phyloP scores from a whole-genome alignment of 2,329 filamentous ascomycete genomes.

The Lecanicillium sp. region DNA sequence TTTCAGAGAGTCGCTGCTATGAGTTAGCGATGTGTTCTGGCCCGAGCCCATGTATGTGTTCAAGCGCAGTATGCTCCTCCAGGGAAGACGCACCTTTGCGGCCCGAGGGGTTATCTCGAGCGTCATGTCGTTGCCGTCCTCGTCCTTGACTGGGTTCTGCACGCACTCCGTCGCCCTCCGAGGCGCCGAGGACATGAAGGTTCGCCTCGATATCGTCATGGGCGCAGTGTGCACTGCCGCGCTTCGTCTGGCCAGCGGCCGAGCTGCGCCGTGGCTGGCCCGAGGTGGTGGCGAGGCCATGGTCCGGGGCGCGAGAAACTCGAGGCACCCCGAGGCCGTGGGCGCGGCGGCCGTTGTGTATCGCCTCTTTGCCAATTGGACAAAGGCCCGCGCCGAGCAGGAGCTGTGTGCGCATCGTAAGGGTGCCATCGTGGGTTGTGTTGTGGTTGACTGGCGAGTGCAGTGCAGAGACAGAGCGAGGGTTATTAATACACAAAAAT shows the following conservation, averaged over 20 bases:
- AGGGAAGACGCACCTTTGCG: constrained; percentile 57
- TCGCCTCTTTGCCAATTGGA: constrained; percentile 35
- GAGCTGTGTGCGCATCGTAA: constrained; percentile 34
- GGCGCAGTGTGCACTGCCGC: not conserved
- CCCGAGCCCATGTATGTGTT: too few species aligned
- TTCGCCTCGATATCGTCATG: constrained; percentile 14
- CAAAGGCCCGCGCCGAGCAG: constrained; percentile 34
- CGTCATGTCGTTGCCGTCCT: constrained; percentile 76
- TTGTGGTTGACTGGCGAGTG: not conserved
- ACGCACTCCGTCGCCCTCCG: constrained; percentile 43
- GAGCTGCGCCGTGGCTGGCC: constrained; percentile 10
- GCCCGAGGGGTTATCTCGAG: constrained; percentile 82
- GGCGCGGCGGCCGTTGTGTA: constrained; percentile 22
- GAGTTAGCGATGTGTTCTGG: not conserved
- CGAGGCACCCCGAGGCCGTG: constrained; percentile 25
- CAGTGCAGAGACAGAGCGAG: not conserved
- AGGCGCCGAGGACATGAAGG: constrained; percentile 33
- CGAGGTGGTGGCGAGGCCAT: constrained; percentile 15
- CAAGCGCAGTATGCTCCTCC: not conserved
- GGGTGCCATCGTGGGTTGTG: constrained; percentile 25
- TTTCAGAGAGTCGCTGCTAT: constrained; percentile 63
- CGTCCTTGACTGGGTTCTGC: constrained; percentile 70
- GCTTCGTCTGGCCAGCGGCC: constrained; percentile 1
- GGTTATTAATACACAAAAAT: constrained; percentile 10
- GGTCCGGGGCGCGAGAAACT: constrained; percentile 35